Evolutionary conservation across 73 alveolate species (phyloP), one percentile per base, ranked within the genome.

Genomic region (Paramecium sexaurelia): DNA sequence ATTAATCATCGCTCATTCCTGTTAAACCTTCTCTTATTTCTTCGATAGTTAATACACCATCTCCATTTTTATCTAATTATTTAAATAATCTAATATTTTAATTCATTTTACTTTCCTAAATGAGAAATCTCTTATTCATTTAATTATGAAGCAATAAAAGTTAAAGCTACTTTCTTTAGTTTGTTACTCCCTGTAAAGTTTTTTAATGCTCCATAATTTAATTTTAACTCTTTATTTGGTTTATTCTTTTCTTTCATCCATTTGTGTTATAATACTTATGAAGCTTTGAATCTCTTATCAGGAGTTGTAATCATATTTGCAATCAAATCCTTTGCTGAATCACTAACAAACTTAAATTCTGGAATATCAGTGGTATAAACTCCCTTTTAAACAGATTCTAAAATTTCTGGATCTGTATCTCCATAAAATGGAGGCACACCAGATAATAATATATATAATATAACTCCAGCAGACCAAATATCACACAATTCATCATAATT

Each of bases 351-450:
- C 15, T 91, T 57, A 55, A 93, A 91, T 91, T 82, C 88, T n/a
- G 94, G 92, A 85, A 82, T 66, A 32, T 92, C 87, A 75, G 92
- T 75, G 26, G 88, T 47, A 86, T 87, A 94, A 19, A 75, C 85
- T 92, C 93, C 94, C 40, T 92, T 94, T 55, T 87, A 47, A n/a
- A 94, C 92, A 26, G 92, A 91, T 75, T 89, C 94, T 68, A 85
- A 94, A 7, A 94, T 86, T 33, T 94, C 95, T 27, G 94, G 71
- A 37, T 94, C 97, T 20, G 87, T 94, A 39, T 92, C 95, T 24
- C 97, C 97, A 86, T 85, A 91, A 55, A 94, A 94, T 11, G 97
- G 97, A 32, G 97, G 97, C 10, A 92, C 92, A 7, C 97, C 97
- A 22, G 95, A 92, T 91, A 94, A 92, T 47, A 94, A 51, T 27